Conservation (phyloP, 139 green algal species). For the Astrephomene gubernaculifera region DNA sequence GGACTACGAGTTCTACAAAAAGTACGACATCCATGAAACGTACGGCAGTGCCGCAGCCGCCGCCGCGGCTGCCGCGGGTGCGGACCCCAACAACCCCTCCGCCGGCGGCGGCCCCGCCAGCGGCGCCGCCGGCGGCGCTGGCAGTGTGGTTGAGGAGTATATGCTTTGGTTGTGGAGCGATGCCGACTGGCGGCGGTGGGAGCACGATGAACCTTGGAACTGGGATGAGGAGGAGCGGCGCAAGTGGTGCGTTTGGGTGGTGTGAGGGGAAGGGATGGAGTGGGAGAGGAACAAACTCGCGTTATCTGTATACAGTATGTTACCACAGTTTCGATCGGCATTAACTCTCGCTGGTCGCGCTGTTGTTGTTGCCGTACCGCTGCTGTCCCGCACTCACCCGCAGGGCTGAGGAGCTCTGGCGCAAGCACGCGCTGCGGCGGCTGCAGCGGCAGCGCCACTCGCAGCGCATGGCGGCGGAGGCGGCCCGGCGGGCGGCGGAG, state of each 20-base stretch:
- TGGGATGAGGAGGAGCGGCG: slow-evolving; percentile 68
- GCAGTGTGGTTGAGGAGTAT: slow-evolving; percentile 46
- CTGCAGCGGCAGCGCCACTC: slow-evolving; percentile 52
- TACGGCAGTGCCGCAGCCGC: slow-evolving; percentile 28
- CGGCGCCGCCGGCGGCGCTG: background rate
- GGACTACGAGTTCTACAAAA: slow-evolving; percentile 64
- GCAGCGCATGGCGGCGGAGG: slow-evolving; percentile 42
- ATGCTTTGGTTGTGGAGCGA: slow-evolving; percentile 71
- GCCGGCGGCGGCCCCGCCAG: too few species aligned
- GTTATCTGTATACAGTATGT: too few species aligned
- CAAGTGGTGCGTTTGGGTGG: slow-evolving; percentile 43
- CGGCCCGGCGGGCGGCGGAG: slow-evolving; percentile 47
- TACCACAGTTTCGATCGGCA: too few species aligned
- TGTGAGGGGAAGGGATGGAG: background rate
- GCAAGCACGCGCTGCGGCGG: slow-evolving; percentile 50
- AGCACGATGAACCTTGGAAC: slow-evolving; percentile 70
- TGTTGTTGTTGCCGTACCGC: too few species aligned
- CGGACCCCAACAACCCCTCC: too few species aligned
- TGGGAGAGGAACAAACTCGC: background rate
- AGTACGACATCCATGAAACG: slow-evolving; percentile 61
- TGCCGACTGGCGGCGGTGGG: slow-evolving; percentile 80
- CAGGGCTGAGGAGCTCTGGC: slow-evolving; percentile 70
- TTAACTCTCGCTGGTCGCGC: too few species aligned
- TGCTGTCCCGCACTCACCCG: too few species aligned
- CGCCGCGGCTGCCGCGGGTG: background rate